These are phyloP conservation scores for Tetracentron sinense DNA, from an alignment of 164 flowering plant species.

Conservation along the genomic window DNA sequence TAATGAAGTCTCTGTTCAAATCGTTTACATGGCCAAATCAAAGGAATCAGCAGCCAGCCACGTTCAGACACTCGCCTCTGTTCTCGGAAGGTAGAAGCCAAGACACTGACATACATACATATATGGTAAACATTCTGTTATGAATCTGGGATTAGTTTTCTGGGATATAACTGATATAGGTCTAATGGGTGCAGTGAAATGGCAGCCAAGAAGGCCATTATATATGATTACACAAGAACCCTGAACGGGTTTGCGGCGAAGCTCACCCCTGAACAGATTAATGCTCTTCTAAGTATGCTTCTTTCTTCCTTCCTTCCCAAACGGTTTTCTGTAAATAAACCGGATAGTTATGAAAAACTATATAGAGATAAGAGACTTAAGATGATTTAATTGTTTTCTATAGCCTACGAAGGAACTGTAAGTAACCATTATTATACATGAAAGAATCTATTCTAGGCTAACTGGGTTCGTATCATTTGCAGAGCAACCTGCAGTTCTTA, in stretches of 20 bases:
- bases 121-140: too few species aligned
- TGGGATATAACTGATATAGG: background rate
- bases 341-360: too few species aligned
- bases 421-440: too few species aligned
- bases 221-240: slow-evolving; percentile 7
- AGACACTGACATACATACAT: too few species aligned
- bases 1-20: background rate
- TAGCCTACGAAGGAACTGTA: too few species aligned
- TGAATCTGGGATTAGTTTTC: too few species aligned
- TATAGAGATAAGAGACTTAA: background rate
- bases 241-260: background rate
- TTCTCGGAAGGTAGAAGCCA: slow-evolving; percentile 5
- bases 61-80: background rate
- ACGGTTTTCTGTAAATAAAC: too few species aligned
- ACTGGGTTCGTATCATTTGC: too few species aligned
- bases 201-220: slow-evolving; percentile 1
- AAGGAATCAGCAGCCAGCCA: slow-evolving; percentile 5
- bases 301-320: too few species aligned
- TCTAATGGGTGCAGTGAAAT: background rate
- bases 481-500: slow-evolving; percentile 3
- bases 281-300: slow-evolving; percentile 4
- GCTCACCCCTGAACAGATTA: slow-evolving; percentile 1
- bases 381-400: background rate
- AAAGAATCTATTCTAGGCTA: too few species aligned
- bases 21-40: slow-evolving; percentile 5